A percentile compares a stretch with the other conserved stretches of the same genome.
Evolutionary conservation across 2,329 filamentous ascomycete species (phyloP).

Genomic region (Cytospora mali): DNA sequence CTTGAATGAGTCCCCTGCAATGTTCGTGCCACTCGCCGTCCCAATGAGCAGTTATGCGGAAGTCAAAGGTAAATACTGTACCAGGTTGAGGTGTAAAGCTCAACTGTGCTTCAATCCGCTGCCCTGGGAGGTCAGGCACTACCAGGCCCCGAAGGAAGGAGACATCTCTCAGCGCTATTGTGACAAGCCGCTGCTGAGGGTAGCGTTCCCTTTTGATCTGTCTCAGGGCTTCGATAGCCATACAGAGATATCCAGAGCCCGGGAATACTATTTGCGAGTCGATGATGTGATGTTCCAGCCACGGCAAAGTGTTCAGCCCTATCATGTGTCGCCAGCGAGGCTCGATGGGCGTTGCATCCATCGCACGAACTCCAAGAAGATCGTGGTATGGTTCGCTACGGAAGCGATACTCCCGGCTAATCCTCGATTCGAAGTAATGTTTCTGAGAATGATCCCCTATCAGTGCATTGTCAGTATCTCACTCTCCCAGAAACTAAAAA

Average conservation of each 20-base stretch:
- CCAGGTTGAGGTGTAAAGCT: background rate
- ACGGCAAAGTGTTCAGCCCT: background rate
- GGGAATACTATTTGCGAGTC: background rate
- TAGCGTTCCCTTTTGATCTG: background rate
- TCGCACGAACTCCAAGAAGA: conserved; percentile 26
- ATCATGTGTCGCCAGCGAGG: conserved; percentile 13
- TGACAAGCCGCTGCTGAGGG: background rate
- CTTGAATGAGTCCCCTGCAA: background rate
- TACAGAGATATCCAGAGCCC: conserved; percentile 40
- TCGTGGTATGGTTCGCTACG: conserved; percentile 35
- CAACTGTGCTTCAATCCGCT: conserved; percentile 4
- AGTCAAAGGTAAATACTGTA: background rate
- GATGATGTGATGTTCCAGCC: conserved; percentile 23
- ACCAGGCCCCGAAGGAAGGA: conserved; percentile 8
- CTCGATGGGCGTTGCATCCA: background rate
- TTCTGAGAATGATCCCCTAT: conserved; percentile 9
- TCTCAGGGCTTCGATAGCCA: conserved; percentile 38
- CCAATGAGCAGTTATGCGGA: background rate
- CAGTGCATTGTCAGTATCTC: background rate
- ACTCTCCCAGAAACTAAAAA: background rate
- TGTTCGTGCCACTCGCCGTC: conserved; percentile 14
- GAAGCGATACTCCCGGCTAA: conserved; percentile 38
- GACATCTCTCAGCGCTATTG: background rate
- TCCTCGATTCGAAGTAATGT: conserved; percentile 18
- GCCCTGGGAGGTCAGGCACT: conserved; percentile 14